Evolutionary conservation across 1,139 yeast genomes (phyloP), one percentile per base, ranked within the genome.

Genomic region (Debaryomyces sp.): DNA sequence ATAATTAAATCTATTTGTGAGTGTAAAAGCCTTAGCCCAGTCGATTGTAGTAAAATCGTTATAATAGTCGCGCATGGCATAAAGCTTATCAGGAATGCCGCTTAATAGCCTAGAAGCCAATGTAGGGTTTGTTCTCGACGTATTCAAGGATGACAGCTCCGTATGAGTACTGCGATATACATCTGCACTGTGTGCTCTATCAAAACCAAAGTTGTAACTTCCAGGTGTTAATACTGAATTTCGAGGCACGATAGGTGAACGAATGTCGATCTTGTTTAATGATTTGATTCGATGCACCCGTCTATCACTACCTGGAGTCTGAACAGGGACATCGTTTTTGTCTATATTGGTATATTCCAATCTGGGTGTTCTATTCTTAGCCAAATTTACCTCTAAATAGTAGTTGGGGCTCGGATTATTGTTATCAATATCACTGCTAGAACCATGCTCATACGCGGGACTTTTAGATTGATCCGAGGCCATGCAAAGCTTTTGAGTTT

Each of bases 11-110:
- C 68, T 66, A 36, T 82, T 79, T 42, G 80, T 80, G 51, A 69
- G 66, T 26, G 80, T 68, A 39, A 75, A 75, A 27, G 84, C 85
- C 38, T 74, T 71, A 3, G 81, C 77, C 87, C 87, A 83, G 64
- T 83, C 88, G n/a, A 82, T 80, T n/a, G 87, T 81, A 22, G 88
- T 82, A 62, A 82, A 83, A 60, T 83, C 86, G 59, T 83, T 84
- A 59, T 82, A 82, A 64, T 70, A 80, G 55, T 67, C 70, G 36
- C 78, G 54, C 36, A 63, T 50, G 6, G 61, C 44, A 44, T 58
- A 60, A 17, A 66, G 49, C 3, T 59, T 47, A 15, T 57, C 60
- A 3, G 65, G 65, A 9, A 58, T 57, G 9, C 55, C 43, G 10
- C 52, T 55, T 12, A 63, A 45, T 13, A 64, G 45, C 27, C 57